Percentiles rank a stretch among this genome's conserved stretches.
These are phyloP conservation scores for Starmerella lactis-condensi DNA, from an alignment of 805 yeast genomes.

Conservation along the genomic window DNA sequence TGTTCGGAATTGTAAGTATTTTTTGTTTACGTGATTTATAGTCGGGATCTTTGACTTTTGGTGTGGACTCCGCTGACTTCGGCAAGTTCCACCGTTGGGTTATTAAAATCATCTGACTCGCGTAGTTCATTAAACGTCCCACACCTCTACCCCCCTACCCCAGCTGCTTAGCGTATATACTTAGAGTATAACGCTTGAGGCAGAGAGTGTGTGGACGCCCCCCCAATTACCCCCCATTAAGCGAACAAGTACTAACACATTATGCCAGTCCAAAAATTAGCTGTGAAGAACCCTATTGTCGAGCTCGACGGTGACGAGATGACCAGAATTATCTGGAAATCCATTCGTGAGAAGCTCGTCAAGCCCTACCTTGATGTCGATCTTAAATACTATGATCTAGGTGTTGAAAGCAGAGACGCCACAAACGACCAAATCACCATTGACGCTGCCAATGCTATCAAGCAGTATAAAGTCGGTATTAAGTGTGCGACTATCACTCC, in stretches of 20 bases:
- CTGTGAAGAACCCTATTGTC: slow-evolving; percentile 74
- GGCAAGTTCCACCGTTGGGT: too few relatives aligned
- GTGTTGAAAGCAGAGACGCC: slow-evolving; percentile 67
- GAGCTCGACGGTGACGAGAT: slow-evolving; percentile 97
- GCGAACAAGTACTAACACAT: slow-evolving; percentile 7
- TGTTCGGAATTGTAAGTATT: too few relatives aligned
- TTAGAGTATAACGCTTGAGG: too few relatives aligned
- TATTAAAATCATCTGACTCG: too few relatives aligned
- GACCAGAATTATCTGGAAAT: slow-evolving; percentile 91
- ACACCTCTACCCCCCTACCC: too few relatives aligned
- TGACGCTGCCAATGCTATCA: slow-evolving; percentile 79
- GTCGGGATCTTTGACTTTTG: too few relatives aligned
- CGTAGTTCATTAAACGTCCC: too few relatives aligned
- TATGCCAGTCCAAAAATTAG: slow-evolving; percentile 27
- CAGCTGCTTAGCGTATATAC: too few relatives aligned
- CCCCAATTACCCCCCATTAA: background rate
- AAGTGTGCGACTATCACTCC: slow-evolving; percentile 99
- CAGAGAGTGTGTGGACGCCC: too few relatives aligned
- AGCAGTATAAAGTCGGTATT: slow-evolving; percentile 78
- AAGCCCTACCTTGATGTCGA: slow-evolving; percentile 73
- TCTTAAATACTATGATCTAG: slow-evolving; percentile 78
- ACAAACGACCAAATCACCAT: slow-evolving; percentile 77
- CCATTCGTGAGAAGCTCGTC: slow-evolving; percentile 71
- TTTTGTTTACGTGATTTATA: too few relatives aligned
- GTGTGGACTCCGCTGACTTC: too few relatives aligned